A percentile compares a stretch with the other conserved stretches of the same genome.
phyloP scores from a whole-genome alignment of 1,284 basidiomycete genomes.

The Microbotryum scabiosae region DNA sequence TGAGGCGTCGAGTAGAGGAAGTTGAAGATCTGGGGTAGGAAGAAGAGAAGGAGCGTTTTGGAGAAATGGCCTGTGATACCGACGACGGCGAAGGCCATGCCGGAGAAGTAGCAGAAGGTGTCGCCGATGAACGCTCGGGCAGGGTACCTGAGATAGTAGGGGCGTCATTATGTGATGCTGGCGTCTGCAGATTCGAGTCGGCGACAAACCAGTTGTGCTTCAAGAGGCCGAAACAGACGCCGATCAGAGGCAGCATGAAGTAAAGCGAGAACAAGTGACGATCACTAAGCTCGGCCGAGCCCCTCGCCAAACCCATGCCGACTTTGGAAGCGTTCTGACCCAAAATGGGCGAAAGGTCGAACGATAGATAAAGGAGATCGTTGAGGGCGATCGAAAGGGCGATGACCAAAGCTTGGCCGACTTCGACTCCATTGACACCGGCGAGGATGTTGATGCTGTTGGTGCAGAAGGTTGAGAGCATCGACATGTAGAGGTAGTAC shows the following conservation, averaged over 20 bases:
- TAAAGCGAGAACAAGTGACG: constrained; percentile 91
- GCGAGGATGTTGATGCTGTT: constrained; percentile 99
- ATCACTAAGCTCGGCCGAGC: constrained; percentile 62
- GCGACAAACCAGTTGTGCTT: constrained; percentile 80
- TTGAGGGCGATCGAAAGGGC: constrained; percentile 83
- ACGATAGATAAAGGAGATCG: constrained; percentile 80
- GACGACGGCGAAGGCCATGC: constrained; percentile 94
- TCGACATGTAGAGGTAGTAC: constrained; percentile 93
- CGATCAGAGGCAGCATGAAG: constrained; percentile 90
- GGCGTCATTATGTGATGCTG: not conserved
- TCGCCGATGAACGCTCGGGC: constrained; percentile 91
- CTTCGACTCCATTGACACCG: constrained; percentile 94
- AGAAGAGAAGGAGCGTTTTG: constrained; percentile 93
- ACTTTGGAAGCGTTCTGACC: not conserved
- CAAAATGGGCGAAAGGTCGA: constrained; percentile 23
- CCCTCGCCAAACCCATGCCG: constrained; percentile 23
- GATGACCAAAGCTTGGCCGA: constrained; percentile 85
- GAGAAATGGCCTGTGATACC: constrained; percentile 95
- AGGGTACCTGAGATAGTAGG: constrained; percentile 65
- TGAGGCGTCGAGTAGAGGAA: constrained; percentile 92
- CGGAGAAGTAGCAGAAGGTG: constrained; percentile 94
- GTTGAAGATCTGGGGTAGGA: constrained; percentile 96
- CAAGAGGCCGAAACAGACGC: constrained; percentile 77
- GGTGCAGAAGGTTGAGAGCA: constrained; percentile 92
- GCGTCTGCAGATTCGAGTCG: not conserved